Conservation (phyloP, 495 filamentous ascomycete species). For the Penicillium alfredii region DNA sequence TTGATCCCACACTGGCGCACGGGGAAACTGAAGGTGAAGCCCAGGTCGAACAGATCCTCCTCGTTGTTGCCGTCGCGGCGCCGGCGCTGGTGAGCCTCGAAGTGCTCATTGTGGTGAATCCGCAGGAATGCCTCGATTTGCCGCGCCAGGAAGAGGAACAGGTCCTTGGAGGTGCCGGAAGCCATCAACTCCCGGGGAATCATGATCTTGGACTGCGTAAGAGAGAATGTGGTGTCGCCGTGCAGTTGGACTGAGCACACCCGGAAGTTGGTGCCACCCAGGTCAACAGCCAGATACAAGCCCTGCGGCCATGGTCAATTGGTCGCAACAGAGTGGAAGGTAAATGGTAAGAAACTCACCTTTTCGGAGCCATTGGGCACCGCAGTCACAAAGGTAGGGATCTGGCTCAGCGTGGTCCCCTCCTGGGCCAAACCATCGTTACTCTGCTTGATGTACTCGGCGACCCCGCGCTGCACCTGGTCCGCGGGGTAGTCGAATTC, state of each 20-base stretch:
- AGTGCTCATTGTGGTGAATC: conserved; percentile 85
- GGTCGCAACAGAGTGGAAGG: conserved; percentile 1
- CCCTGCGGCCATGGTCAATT: conserved; percentile 50
- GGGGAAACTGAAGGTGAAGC: conserved; percentile 97
- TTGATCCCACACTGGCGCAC: conserved; percentile 93
- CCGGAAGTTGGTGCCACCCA: conserved; percentile 96
- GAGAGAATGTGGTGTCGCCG: conserved; percentile 85
- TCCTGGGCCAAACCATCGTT: conserved; percentile 77
- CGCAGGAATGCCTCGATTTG: conserved; percentile 85
- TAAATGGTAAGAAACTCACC: conserved; percentile 27
- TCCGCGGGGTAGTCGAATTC: conserved; percentile 83
- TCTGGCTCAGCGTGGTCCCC: conserved; percentile 81
- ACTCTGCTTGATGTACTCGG: conserved; percentile 82
- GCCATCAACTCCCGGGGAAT: conserved; percentile 89
- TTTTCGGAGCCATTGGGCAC: conserved; percentile 98
- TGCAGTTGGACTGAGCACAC: conserved; percentile 91
- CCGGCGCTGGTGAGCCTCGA: conserved; percentile 60
- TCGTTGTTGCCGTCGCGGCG: conserved; percentile 51
- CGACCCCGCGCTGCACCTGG: conserved; percentile 70
- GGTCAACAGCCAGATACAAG: conserved; percentile 90
- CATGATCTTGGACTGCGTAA: conserved; percentile 85
- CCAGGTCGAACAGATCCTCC: conserved; percentile 78
- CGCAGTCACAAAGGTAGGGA: conserved; percentile 90
- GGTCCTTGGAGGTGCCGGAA: conserved; percentile 75
- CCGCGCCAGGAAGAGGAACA: conserved; percentile 89